phyloP scores from a whole-genome alignment of 148 eudicot genomes.

The Vaccinium vitisidaea region DNA sequence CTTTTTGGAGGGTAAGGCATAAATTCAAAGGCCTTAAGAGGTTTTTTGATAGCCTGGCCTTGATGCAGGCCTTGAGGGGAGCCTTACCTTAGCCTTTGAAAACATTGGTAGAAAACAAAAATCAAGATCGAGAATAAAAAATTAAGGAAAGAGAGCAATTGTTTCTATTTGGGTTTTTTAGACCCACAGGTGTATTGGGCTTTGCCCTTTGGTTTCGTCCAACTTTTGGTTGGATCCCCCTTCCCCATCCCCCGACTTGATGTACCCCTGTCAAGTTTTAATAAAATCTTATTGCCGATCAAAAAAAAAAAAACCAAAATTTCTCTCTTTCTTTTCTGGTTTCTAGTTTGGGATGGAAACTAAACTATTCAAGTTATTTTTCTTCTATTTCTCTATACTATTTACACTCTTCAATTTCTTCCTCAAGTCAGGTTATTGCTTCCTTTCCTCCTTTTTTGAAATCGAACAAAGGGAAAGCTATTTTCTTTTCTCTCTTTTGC shows the following conservation, averaged over 20 bases:
- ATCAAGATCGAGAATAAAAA: not conserved
- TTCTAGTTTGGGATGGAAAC: not conserved
- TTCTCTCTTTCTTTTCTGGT: not conserved
- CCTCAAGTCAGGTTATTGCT: not conserved
- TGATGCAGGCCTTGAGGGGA: no score
- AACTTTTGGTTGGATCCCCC: no score
- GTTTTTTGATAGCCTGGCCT: no score
- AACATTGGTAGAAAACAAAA: not conserved
- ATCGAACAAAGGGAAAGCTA: not conserved
- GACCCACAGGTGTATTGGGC: no score
- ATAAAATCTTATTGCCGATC: no score
- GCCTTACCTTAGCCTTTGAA: no score
- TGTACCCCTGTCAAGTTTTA: no score
- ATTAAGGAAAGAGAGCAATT: not conserved
- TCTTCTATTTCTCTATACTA: not conserved
- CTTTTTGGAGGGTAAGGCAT: no score
- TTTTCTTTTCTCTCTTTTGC: not conserved
- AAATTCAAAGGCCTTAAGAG: no score
- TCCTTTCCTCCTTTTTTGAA: not conserved
- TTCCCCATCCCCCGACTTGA: no score
- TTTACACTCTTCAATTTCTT: not conserved
- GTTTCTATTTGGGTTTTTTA: no score
- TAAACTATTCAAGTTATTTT: not conserved
- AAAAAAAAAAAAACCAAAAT: not conserved
- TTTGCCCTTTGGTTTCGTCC: no score